Evolutionary conservation across 2,329 filamentous ascomycete genomes (phyloP), one percentile per base, ranked within the genome.

Genomic region (Aspergillus tanneri): DNA sequence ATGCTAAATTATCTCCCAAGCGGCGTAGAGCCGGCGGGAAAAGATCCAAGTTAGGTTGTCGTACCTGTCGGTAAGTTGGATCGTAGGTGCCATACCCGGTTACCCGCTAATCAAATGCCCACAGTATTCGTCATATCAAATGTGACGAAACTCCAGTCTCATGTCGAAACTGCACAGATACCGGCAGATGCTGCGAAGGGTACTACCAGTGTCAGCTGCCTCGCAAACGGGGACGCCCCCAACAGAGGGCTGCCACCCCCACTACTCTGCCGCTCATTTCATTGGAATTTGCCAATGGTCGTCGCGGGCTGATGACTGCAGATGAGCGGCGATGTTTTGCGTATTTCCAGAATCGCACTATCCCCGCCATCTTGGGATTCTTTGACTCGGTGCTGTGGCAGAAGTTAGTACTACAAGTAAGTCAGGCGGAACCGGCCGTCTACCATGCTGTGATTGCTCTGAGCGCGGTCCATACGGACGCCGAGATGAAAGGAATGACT

Each of bases 1-100:
- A n/a, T n/a, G n/a, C n/a, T n/a, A n/a, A n/a, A n/a, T n/a, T n/a
- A n/a, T n/a, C n/a, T n/a, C n/a, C n/a, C n/a, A n/a, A n/a, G n/a
- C n/a, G n/a, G n/a, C n/a, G n/a, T n/a, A n/a, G n/a, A n/a, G n/a
- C n/a, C n/a, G n/a, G n/a, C n/a, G n/a, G n/a, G n/a, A n/a, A n/a
- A n/a, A n/a, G 52, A 39, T 52, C 49, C 6, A 30, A 28, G n/a
- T 49, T 46, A 10, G 50, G 50, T 11, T 49, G 46, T 38, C 46
- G 50, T 3, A 52, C 42, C 11, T 49, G 46, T 37, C 50, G 50
- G 50, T 46, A 43, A 43, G 46, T 16, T 23, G 12, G 22, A 38
- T n/a, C 24, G 10, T 7, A 19, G 9, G 18, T n/a, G 10, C 32
- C 10, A 9, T 47, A 2, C n/a, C 24, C 28, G 21, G 6, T 12